phyloP scores from a whole-genome alignment of 352 stramenopile species.

The Plasmopara muralis region DNA sequence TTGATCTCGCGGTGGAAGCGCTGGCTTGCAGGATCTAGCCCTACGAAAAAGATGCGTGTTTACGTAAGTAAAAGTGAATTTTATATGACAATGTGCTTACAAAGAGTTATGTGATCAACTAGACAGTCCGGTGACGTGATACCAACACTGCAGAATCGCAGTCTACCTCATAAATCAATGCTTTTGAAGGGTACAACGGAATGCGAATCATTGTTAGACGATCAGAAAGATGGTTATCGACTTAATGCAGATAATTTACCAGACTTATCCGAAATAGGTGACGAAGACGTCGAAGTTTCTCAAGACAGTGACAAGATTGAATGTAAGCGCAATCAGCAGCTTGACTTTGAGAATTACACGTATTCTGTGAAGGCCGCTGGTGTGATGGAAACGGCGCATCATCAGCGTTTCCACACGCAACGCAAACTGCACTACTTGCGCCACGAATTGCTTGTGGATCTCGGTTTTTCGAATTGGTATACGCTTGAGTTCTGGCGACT shows the following conservation, averaged over 20 bases:
- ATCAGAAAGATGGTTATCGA: constrained; percentile 6
- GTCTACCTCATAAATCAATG: constrained; percentile 3
- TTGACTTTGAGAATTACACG: constrained; percentile 40
- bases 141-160: constrained; percentile 14
- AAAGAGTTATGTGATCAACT: constrained; percentile 1
- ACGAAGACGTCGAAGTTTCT: constrained; percentile 6
- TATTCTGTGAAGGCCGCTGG: constrained; percentile 47
- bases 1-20: constrained; percentile 23
- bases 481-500: constrained; percentile 81
- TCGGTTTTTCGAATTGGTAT: constrained; percentile 38
- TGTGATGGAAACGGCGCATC: constrained; percentile 40
- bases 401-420: constrained; percentile 49
- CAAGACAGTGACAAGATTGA: constrained; percentile 6
- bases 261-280: constrained; percentile 6
- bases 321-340: constrained; percentile 2
- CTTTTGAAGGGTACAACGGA: constrained; percentile 1
- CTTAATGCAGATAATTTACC: not conserved
- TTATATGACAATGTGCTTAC: not conserved
- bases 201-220: constrained; percentile 4
- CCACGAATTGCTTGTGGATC: constrained; percentile 75
- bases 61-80: constrained; percentile 22
- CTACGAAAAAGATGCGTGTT: constrained; percentile 28
- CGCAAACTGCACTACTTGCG: constrained; percentile 76
- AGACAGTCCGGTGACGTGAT: constrained; percentile 22
- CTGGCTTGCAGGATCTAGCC: constrained; percentile 14